Conservation (phyloP, 495 filamentous ascomycete species). For the Amniculicola lignicola region DNA sequence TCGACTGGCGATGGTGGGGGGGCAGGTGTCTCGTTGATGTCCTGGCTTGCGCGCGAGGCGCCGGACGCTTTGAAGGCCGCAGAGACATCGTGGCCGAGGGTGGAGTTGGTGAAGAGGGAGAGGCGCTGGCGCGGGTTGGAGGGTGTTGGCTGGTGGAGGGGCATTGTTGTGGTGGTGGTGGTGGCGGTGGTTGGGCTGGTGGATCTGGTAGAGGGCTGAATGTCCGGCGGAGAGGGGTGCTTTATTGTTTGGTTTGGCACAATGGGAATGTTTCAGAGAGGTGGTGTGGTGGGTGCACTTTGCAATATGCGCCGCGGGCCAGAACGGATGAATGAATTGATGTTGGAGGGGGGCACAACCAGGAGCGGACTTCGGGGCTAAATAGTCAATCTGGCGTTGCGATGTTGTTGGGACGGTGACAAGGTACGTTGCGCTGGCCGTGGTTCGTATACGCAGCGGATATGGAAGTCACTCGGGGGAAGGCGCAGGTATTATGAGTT, state of each 20-base stretch:
- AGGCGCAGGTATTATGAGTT: constrained; percentile 18
- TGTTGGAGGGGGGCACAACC: constrained; percentile 17
- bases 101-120: constrained; percentile 35
- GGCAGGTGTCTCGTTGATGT: constrained; percentile 32
- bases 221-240: neutral
- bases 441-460: neutral
- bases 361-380: constrained; percentile 14
- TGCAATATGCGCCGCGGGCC: constrained; percentile 14
- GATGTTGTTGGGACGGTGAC: neutral
- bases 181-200: constrained; percentile 3
- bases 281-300: no score
- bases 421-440: neutral
- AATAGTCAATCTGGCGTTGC: neutral
- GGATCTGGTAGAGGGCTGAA: neutral
- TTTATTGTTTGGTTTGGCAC: neutral
- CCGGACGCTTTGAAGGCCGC: constrained; percentile 36
- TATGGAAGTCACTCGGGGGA: constrained; percentile 13
- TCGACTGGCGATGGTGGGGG: constrained; percentile 38
- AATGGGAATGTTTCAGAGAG: no score
- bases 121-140: constrained; percentile 37
- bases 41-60: constrained; percentile 20
- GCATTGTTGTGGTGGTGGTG: constrained; percentile 20
- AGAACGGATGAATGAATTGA: constrained; percentile 5
- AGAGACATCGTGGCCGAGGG: constrained; percentile 36
- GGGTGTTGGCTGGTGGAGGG: constrained; percentile 7